These are phyloP conservation scores for Saccharum spontaneum DNA, from an alignment of 176 grass and related monocot genomes.

Conservation along the genomic window DNA sequence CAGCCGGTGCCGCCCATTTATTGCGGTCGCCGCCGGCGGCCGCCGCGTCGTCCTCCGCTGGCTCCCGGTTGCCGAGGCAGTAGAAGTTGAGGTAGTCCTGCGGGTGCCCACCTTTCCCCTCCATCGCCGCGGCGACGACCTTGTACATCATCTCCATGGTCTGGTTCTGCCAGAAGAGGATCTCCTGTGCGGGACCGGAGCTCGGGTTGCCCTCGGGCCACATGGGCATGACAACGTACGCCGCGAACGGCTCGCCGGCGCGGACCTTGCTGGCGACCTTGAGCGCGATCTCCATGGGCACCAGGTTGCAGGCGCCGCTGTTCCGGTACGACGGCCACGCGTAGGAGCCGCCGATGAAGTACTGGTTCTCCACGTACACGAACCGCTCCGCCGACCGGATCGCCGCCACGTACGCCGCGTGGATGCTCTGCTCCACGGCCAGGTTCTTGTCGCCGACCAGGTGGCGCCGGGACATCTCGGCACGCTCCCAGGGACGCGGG, in stretches of 20 bases:
- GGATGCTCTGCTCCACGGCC: constrained; percentile 58
- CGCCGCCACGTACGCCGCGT: constrained; percentile 51
- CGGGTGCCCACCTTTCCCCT: constrained; percentile 5
- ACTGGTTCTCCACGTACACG: constrained; percentile 68
- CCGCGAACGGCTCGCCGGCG: constrained; percentile 44
- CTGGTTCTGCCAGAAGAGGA: constrained; percentile 70
- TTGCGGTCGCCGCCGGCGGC: too few species aligned
- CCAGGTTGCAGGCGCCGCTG: constrained; percentile 39
- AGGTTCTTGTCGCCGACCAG: constrained; percentile 46
- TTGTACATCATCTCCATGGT: constrained; percentile 90
- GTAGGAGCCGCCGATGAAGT: constrained; percentile 63
- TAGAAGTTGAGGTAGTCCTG: constrained; percentile 86
- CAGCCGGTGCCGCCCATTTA: background rate
- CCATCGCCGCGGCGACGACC: constrained; percentile 18
- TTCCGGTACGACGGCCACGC: constrained; percentile 47
- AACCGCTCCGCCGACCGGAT: constrained; percentile 51
- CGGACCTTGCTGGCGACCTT: constrained; percentile 48
- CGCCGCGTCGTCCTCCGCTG: background rate
- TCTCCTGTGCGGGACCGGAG: constrained; percentile 26
- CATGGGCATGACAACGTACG: constrained; percentile 51
- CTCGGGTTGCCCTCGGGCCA: constrained; percentile 41
- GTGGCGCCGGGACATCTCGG: background rate
- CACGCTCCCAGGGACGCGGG: constrained; percentile 26
- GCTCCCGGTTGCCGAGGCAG: constrained; percentile 80
- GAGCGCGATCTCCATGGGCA: constrained; percentile 68